A percentile compares a stretch with the other conserved stretches of the same genome.
phyloP scores from a whole-genome alignment of 2,329 filamentous ascomycete genomes.

The Arthrinium phaeospermum region DNA sequence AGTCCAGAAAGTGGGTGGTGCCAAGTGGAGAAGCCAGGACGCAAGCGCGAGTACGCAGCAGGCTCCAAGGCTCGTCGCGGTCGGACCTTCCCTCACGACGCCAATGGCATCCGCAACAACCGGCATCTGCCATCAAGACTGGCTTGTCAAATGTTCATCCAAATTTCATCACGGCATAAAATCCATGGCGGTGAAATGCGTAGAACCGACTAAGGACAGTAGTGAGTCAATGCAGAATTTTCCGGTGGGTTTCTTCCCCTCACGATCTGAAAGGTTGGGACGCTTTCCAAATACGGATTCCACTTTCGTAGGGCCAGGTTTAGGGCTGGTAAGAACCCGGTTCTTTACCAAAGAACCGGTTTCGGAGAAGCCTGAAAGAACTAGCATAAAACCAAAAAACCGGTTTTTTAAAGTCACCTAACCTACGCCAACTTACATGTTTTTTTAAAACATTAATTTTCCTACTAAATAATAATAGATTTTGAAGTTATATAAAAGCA shows the following conservation, averaged over 20 bases:
- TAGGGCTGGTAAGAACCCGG: too few species aligned
- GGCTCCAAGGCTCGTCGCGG: not conserved
- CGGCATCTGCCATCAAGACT: not conserved
- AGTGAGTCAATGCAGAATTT: constrained; percentile 5
- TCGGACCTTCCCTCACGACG: not conserved
- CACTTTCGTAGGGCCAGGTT: not conserved
- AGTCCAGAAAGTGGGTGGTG: not conserved
- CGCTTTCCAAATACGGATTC: not conserved
- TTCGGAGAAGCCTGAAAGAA: too few species aligned
- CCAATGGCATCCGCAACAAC: not conserved
- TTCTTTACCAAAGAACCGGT: too few species aligned
- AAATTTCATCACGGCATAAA: not conserved
- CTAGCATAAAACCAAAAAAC: too few species aligned
- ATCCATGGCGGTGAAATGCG: not conserved
- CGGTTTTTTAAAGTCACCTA: too few species aligned
- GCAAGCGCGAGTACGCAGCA: not conserved
- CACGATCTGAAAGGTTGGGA: not conserved
- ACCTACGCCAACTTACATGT: too few species aligned
- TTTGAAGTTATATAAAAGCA: too few species aligned
- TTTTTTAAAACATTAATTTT: too few species aligned
- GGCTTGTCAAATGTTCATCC: not conserved
- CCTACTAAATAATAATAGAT: too few species aligned
- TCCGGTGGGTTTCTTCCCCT: constrained; percentile 2
- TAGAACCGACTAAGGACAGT: not conserved
- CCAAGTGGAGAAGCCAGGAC: constrained; percentile 1